Conservation (phyloP, 345 rosid genomes). For the Tarenaya hassleriana region DNA sequence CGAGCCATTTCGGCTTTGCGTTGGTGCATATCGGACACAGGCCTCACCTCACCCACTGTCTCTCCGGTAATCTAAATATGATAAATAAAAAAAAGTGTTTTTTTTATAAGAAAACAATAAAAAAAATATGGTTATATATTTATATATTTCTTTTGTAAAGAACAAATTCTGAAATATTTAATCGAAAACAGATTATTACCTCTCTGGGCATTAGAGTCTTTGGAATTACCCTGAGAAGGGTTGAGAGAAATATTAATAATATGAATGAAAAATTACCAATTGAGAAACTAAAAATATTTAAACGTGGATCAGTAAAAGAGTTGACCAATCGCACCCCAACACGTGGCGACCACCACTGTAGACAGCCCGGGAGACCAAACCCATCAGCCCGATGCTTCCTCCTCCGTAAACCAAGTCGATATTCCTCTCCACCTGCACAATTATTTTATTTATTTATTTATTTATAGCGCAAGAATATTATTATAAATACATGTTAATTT, state of each 20-base stretch:
- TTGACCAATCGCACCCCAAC: constrained; percentile 37
- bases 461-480: background rate
- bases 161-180: background rate
- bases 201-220: constrained; percentile 56
- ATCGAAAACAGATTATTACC: constrained; percentile 26
- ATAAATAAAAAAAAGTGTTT: background rate
- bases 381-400: constrained; percentile 78
- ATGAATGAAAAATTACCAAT: background rate
- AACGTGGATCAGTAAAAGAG: background rate
- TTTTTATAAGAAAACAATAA: background rate
- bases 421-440: constrained; percentile 54
- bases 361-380: constrained; percentile 60
- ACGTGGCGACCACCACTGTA: constrained; percentile 75
- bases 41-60: constrained; percentile 58
- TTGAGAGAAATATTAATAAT: background rate
- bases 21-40: constrained; percentile 75
- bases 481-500: constrained; percentile 13
- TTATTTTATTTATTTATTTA: background rate
- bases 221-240: constrained; percentile 43
- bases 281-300: background rate
- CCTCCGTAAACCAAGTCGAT: constrained; percentile 82
- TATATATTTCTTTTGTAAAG: too few species aligned
- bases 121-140: background rate
- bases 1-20: constrained; percentile 82
- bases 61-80: constrained; percentile 66